Evolutionary conservation across 2,329 filamentous ascomycete genomes (phyloP).

Genomic region (Proliferodiscus dingleyae): DNA sequence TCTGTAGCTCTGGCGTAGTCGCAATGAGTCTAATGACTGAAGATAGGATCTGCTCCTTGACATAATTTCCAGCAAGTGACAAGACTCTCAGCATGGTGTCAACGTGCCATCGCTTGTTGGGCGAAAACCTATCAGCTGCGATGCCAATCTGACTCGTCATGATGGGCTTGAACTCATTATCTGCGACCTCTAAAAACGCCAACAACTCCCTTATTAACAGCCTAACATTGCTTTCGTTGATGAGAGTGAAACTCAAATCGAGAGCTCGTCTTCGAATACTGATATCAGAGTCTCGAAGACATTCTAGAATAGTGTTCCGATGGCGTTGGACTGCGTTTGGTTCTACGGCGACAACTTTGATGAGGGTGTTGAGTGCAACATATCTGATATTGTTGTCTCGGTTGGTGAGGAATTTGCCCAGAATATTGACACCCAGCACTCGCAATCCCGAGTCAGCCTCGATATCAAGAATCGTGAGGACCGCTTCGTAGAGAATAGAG

Average conservation of each 20-base stretch:
- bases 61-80: conserved; percentile 90
- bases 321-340: conserved; percentile 96
- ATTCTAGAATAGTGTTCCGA: conserved; percentile 95
- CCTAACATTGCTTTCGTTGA: conserved; percentile 94
- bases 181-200: conserved; percentile 92
- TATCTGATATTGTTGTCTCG: conserved; percentile 99
- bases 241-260: conserved; percentile 94
- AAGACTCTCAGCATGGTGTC: conserved; percentile 95
- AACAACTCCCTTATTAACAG: conserved; percentile 89
- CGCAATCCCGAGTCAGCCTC: conserved; percentile 93
- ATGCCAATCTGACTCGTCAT: conserved; percentile 99
- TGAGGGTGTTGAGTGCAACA: conserved; percentile 92
- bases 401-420: conserved; percentile 97
- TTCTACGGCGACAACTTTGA: conserved; percentile 97
- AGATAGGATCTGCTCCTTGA: conserved; percentile 95
- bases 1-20: conserved; percentile 89
- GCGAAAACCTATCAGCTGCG: conserved; percentile 90
- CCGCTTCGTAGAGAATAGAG: conserved; percentile 94
- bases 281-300: conserved; percentile 92
- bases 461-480: conserved; percentile 94
- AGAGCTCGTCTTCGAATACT: conserved; percentile 94
- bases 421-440: conserved; percentile 94
- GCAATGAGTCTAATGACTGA: conserved; percentile 95
- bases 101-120: conserved; percentile 97
- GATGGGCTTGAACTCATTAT: conserved; percentile 96